phyloP scores from a whole-genome alignment of 768 basidiomycete species.

The Naganishia onofrii region DNA sequence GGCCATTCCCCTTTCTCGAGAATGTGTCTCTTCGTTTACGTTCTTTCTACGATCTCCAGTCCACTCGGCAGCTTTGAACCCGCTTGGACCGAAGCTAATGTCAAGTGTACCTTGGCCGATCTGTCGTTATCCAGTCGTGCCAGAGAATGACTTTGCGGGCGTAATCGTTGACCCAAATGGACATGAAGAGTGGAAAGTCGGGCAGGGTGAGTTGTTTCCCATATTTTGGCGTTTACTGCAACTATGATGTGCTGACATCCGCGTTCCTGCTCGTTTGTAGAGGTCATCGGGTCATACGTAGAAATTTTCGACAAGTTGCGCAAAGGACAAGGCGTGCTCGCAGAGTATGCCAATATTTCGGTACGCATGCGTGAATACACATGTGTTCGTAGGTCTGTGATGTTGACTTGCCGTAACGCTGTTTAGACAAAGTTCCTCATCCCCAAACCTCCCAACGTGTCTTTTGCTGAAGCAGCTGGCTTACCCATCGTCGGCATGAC shows the following conservation, averaged over 20 bases:
- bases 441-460: constrained; percentile 58
- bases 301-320: constrained; percentile 7
- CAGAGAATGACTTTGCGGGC: constrained; percentile 67
- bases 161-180: constrained; percentile 61
- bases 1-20: background rate
- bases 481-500: constrained; percentile 61
- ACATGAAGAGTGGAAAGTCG: constrained; percentile 56
- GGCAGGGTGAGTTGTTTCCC: constrained; percentile 59
- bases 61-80: constrained; percentile 27
- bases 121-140: constrained; percentile 57
- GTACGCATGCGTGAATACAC: constrained; percentile 26
- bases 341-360: constrained; percentile 28
- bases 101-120: constrained; percentile 55
- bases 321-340: constrained; percentile 29
- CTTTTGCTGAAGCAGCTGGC: constrained; percentile 63
- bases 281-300: constrained; percentile 15
- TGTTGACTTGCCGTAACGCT: background rate
- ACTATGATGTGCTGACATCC: background rate
- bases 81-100: constrained; percentile 33
- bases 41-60: background rate
- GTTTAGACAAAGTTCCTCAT: constrained; percentile 41
- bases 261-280: background rate
- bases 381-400: background rate
- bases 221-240: background rate
- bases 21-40: background rate